A percentile compares a stretch with the other conserved stretches of the same genome.
Conservation (phyloP, 2,329 filamentous ascomycete genomes). For the Hymenoscyphus fraxineus region DNA sequence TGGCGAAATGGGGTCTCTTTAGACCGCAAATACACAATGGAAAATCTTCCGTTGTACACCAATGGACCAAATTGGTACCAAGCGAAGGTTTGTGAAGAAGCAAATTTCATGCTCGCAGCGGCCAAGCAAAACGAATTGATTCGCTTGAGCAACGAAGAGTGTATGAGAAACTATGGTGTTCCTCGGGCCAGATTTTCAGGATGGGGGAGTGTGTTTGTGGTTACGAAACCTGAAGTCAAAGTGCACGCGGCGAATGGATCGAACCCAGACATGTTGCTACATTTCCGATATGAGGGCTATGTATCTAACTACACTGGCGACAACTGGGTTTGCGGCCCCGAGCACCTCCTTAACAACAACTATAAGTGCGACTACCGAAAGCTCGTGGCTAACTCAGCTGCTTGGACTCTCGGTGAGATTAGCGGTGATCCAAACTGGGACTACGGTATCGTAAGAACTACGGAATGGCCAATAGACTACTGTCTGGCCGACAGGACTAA, state of each 20-base stretch:
- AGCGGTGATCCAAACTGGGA: background rate
- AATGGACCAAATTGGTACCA: conserved; percentile 8
- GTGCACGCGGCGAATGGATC: conserved; percentile 7
- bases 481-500: conserved; percentile 20
- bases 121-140: conserved; percentile 11
- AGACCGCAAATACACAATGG: background rate
- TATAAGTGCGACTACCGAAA: conserved; percentile 21
- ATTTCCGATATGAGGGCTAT: conserved; percentile 21
- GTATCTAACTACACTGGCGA: conserved; percentile 24
- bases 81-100: conserved; percentile 10
- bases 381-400: conserved; percentile 16
- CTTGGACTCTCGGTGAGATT: conserved; percentile 20
- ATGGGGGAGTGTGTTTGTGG: conserved; percentile 21
- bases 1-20: background rate
- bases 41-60: no score
- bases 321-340: conserved; percentile 24
- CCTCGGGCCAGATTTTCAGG: conserved; percentile 13
- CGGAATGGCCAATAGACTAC: conserved; percentile 24
- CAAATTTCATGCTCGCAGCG: conserved; percentile 11
- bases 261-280: conserved; percentile 16
- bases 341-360: conserved; percentile 19
- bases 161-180: conserved; percentile 22
- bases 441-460: conserved; percentile 4
- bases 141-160: conserved; percentile 21
- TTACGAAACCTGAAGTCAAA: conserved; percentile 15